Evolutionary conservation across 805 yeast species (phyloP).

Genomic region (Saccharomycopsis selenospora): DNA sequence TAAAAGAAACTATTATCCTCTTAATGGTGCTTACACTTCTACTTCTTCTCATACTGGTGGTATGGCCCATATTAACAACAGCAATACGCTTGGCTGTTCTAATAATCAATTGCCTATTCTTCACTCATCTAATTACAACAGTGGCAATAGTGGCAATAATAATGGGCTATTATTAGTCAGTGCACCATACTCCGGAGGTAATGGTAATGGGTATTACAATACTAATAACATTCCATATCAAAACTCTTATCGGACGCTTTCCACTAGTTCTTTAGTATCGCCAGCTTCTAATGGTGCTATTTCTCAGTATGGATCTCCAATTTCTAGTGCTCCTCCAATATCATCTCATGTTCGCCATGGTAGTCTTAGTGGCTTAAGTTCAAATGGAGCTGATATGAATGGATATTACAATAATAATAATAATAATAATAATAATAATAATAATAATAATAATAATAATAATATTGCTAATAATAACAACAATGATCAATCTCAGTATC

Average conservation of each 20-base stretch:
- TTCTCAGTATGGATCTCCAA: background rate
- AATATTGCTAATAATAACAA: no score
- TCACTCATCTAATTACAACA: background rate
- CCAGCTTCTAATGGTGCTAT: background rate
- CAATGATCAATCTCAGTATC: slow-evolving; percentile 1
- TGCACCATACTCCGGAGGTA: no score
- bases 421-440: no score
- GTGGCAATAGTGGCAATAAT: no score
- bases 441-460: no score
- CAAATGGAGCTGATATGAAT: background rate
- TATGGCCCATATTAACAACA: no score
- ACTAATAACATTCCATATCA: background rate
- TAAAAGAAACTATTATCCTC: no score
- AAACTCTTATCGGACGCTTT: background rate
- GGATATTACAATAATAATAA: no score
- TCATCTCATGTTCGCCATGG: background rate
- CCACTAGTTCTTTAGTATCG: background rate
- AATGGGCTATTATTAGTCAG: no score
- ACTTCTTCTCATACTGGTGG: background rate
- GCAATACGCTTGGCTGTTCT: no score
- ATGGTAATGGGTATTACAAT: slow-evolving; percentile 1
- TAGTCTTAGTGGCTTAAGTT: no score
- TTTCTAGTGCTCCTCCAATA: background rate
- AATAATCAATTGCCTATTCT: background rate
- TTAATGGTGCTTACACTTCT: background rate